Percentiles rank a stretch among this genome's conserved stretches.
These are phyloP conservation scores for Wickerhamomyces subpelliculosus DNA, from an alignment of 805 yeast genomes.

Conservation along the genomic window DNA sequence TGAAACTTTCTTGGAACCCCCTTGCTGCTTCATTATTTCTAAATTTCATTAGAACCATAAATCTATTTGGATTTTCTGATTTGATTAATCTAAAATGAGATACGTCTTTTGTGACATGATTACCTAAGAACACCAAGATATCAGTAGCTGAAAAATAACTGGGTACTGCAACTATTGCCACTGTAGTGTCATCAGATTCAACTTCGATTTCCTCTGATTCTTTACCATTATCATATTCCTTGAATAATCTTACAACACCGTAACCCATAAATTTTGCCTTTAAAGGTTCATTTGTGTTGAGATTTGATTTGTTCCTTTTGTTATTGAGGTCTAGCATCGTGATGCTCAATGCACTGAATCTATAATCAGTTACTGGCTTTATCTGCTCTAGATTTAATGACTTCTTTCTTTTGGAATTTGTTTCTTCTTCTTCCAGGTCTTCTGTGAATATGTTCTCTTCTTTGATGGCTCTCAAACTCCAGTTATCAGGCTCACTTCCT, in stretches of 20 bases:
- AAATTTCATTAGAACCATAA: constrained; percentile 75
- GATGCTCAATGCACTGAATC: constrained; percentile 28
- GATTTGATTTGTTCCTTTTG: not conserved
- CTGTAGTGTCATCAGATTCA: constrained; percentile 56
- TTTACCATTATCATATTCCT: constrained; percentile 37
- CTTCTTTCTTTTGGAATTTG: not conserved
- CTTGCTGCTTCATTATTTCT: constrained; percentile 46
- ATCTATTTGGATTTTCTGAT: constrained; percentile 59
- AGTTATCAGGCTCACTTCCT: not conserved
- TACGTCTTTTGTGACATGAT: constrained; percentile 42
- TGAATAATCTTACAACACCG: constrained; percentile 65
- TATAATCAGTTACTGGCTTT: constrained; percentile 18
- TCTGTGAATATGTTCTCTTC: not conserved
- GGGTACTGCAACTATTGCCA: constrained; percentile 81
- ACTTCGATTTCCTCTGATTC: constrained; percentile 19
- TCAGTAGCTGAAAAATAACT: constrained; percentile 83
- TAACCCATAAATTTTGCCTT: constrained; percentile 59
- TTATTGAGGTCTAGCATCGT: constrained; percentile 18
- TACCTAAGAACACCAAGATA: constrained; percentile 73
- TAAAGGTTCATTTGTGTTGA: constrained; percentile 8
- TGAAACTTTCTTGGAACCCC: constrained; percentile 56
- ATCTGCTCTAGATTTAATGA: not conserved
- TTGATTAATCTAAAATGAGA: constrained; percentile 70
- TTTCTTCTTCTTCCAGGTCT: no score
- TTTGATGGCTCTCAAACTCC: not conserved